Conservation (phyloP, 805 yeast genomes). For the Maudiozyma serrabonitensis region DNA sequence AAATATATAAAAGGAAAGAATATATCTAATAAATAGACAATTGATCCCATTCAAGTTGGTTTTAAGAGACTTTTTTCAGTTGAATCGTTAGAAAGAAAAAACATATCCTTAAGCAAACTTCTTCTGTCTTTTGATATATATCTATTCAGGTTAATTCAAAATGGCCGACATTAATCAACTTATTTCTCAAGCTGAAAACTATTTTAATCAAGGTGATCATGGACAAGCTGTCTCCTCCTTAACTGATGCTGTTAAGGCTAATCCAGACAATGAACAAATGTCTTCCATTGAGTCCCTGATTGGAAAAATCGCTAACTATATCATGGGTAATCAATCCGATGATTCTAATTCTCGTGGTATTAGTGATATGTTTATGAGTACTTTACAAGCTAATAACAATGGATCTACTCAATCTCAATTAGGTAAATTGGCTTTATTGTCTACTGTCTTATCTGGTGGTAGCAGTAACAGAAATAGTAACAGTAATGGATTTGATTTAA, state of each 20-base stretch:
- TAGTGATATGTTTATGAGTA: conserved; percentile 15
- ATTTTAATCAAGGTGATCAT: conserved; percentile 17
- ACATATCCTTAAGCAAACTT: too few relatives aligned
- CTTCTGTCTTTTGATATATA: too few relatives aligned
- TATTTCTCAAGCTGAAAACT: conserved; percentile 16
- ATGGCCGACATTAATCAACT: conserved; percentile 12
- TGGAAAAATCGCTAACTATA: conserved; percentile 12
- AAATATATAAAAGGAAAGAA: too few relatives aligned
- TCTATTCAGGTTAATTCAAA: background rate
- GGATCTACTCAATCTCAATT: conserved; percentile 22
- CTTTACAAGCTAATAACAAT: conserved; percentile 13
- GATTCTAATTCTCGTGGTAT: conserved; percentile 9
- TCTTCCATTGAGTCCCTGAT: conserved; percentile 19
- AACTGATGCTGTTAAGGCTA: conserved; percentile 19
- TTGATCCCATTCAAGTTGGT: too few relatives aligned
- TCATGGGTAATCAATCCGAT: conserved; percentile 6
- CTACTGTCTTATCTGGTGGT: conserved; percentile 14
- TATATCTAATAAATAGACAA: too few relatives aligned
- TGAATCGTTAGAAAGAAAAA: too few relatives aligned
- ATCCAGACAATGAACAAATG: conserved; percentile 17
- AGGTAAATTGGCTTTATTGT: conserved; percentile 23
- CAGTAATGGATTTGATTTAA: conserved; percentile 13
- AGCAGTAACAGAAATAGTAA: conserved; percentile 2
- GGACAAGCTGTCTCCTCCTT: conserved; percentile 22
- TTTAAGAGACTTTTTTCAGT: too few relatives aligned